phyloP scores from a whole-genome alignment of 805 yeast species.

The Starmerella ratchasimensis region DNA sequence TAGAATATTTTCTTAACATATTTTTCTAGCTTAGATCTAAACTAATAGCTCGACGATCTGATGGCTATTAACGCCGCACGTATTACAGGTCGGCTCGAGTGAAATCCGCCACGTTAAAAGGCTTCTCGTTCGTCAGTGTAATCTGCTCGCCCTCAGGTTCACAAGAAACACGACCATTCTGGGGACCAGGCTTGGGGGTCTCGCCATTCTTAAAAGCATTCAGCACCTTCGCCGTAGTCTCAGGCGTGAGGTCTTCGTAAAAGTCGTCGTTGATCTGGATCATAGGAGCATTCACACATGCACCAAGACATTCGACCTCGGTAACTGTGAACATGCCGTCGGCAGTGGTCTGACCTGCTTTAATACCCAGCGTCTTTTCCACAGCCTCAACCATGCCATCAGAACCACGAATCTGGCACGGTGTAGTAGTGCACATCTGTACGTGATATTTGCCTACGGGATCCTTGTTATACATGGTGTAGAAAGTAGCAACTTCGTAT shows the following conservation, averaged over 20 bases:
- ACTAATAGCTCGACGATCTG: no score
- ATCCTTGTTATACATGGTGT: slow-evolving; percentile 76
- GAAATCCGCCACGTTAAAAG: slow-evolving; percentile 52
- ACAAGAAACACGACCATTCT: slow-evolving; percentile 50
- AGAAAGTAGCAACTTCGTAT: slow-evolving; percentile 82
- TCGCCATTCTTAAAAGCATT: slow-evolving; percentile 52
- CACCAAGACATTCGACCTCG: slow-evolving; percentile 85
- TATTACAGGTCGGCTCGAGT: slow-evolving; percentile 56
- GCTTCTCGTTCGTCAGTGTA: slow-evolving; percentile 44
- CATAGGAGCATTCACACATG: slow-evolving; percentile 87
- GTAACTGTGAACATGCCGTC: slow-evolving; percentile 68
- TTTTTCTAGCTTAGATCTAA: no score
- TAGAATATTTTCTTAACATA: no score
- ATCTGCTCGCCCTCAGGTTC: slow-evolving; percentile 66
- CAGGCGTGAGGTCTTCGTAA: slow-evolving; percentile 67
- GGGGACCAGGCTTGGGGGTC: slow-evolving; percentile 54
- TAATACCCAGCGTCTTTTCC: slow-evolving; percentile 42
- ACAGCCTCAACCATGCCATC: slow-evolving; percentile 67
- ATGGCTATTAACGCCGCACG: not conserved
- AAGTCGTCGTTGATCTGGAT: slow-evolving; percentile 71
- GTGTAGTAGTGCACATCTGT: slow-evolving; percentile 82
- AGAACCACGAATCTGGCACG: slow-evolving; percentile 73
- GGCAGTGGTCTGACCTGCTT: slow-evolving; percentile 64
- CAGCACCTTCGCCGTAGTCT: slow-evolving; percentile 46
- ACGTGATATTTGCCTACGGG: slow-evolving; percentile 77